Evolutionary conservation across 805 yeast genomes (phyloP), one percentile per base, ranked within the genome.

Genomic region (Suhomyces sp.): DNA sequence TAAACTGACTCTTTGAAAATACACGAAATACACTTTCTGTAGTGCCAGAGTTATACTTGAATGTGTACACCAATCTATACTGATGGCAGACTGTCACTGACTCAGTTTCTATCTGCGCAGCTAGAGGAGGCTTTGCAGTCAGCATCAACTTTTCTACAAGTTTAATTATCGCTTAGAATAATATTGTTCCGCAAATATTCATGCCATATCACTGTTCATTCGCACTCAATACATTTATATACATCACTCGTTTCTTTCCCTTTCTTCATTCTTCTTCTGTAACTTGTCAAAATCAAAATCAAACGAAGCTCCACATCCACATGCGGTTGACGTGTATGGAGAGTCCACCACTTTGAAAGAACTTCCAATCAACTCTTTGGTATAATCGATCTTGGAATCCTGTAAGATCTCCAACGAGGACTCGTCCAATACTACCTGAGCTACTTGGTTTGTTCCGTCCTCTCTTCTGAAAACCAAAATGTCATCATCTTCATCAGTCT

Each of bases 291-390:
- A 75, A 57, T 75, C 79, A 60, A 75, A 75, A 60, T 75, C 79
- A 60, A 75, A 75, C 2, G 78, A 73, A 19, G 78, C 68, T 0
- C 79, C 79, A 59, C 79, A 75, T 12, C 79, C 79, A 59, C 79
- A 75, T 3, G 73, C 68, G 5, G 77, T 71, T 4, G 76, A 86
- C 21, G 97, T 85, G 61, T 87, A 87, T 0, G 98, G 98, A 56
- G 94, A 87, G 57, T 87, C 88, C n/a, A 89, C 87, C 44, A 90
- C 84, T 64, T 91, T 92, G 71, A 94, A 94, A 64, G 89, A 91
- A 46, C 96, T 87, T 1, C 99, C 99, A 53, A 94, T 94, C 64
- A 94, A 78, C 64, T 94, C 99, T 12, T 90, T 88, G 0, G 93
- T 84, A 63, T 89, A 94, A 60, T 92, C 97, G 40, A 94, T 76